phyloP scores from a whole-genome alignment of 805 yeast species.

The Starmerella apicola region DNA sequence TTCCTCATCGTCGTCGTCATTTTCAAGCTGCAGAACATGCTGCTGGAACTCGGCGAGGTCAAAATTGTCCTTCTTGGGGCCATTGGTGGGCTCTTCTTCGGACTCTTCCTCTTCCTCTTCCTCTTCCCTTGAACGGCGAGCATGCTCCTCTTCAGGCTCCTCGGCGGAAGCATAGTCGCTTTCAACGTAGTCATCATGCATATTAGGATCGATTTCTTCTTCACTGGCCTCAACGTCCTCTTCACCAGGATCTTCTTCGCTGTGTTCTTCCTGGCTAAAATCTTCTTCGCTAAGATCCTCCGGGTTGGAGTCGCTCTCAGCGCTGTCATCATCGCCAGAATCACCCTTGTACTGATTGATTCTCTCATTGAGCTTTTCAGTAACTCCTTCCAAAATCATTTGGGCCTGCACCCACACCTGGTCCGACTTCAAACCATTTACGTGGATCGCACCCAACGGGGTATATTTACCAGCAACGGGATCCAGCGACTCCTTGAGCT shows the following conservation, averaged over 20 bases:
- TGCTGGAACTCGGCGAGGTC: constrained; percentile 73
- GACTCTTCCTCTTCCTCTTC: constrained; percentile 24
- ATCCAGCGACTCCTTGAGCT: constrained; percentile 41
- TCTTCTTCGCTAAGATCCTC: constrained; percentile 13
- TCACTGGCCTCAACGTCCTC: constrained; percentile 21
- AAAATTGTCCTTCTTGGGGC: constrained; percentile 44
- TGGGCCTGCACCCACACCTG: constrained; percentile 93
- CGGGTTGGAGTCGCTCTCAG: constrained; percentile 4
- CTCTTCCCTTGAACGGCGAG: constrained; percentile 23
- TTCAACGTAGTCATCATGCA: constrained; percentile 24
- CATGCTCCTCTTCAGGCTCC: constrained; percentile 23
- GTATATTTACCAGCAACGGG: constrained; percentile 43
- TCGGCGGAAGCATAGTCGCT: constrained; percentile 15
- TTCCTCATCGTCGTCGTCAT: constrained; percentile 34
- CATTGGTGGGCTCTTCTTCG: constrained; percentile 20
- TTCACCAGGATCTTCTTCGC: constrained; percentile 17
- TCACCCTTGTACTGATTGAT: constrained; percentile 11
- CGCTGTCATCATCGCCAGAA: constrained; percentile 13
- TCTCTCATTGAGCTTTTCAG: constrained; percentile 45
- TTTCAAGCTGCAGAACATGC: constrained; percentile 55
- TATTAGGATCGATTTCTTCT: constrained; percentile 24
- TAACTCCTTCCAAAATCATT: constrained; percentile 67
- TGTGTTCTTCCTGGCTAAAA: constrained; percentile 2
- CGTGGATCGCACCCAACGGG: constrained; percentile 65
- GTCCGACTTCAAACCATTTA: constrained; percentile 77